Evolutionary conservation across 2,329 filamentous ascomycete genomes (phyloP).

Genomic region (Thelonectria discophora): DNA sequence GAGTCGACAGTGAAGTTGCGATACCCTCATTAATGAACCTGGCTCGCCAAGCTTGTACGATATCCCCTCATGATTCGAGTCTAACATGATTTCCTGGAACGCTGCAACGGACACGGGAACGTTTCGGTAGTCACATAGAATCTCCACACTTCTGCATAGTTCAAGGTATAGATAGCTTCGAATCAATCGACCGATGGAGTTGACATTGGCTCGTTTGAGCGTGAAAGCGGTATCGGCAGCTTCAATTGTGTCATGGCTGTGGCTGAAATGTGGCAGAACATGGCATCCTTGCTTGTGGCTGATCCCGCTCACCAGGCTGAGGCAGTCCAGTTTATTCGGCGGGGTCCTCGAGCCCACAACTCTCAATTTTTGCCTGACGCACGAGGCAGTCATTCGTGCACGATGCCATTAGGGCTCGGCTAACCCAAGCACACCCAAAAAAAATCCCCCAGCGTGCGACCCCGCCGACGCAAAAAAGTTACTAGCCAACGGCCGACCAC

Average conservation of each 20-base stretch:
- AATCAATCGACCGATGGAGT: constrained; percentile 37
- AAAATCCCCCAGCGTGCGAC: constrained; percentile 40
- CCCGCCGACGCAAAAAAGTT: constrained; percentile 46
- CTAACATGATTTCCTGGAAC: constrained; percentile 32
- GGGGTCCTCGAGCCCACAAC: constrained; percentile 3
- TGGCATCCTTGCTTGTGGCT: neutral
- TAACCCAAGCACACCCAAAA: constrained; percentile 44
- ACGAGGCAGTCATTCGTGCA: constrained; percentile 38
- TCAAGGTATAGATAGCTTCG: constrained; percentile 30
- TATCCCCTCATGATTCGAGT: constrained; percentile 37
- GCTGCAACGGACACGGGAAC: constrained; percentile 29
- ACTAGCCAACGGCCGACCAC: constrained; percentile 42
- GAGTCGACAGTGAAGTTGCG: constrained; percentile 37
- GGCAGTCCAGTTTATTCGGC: neutral
- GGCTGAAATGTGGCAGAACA: constrained; percentile 3
- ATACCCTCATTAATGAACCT: constrained; percentile 46
- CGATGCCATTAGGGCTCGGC: constrained; percentile 46
- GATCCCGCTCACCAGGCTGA: constrained; percentile 10
- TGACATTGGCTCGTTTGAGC: constrained; percentile 1
- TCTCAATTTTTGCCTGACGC: constrained; percentile 27
- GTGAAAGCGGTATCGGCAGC: constrained; percentile 12
- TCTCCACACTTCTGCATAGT: constrained; percentile 35
- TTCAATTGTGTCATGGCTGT: constrained; percentile 4
- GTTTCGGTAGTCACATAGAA: constrained; percentile 33
- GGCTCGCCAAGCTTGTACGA: constrained; percentile 42